Evolutionary conservation across 208 protist species (phyloP).

Genomic region (Tetramitus jugosus): DNA sequence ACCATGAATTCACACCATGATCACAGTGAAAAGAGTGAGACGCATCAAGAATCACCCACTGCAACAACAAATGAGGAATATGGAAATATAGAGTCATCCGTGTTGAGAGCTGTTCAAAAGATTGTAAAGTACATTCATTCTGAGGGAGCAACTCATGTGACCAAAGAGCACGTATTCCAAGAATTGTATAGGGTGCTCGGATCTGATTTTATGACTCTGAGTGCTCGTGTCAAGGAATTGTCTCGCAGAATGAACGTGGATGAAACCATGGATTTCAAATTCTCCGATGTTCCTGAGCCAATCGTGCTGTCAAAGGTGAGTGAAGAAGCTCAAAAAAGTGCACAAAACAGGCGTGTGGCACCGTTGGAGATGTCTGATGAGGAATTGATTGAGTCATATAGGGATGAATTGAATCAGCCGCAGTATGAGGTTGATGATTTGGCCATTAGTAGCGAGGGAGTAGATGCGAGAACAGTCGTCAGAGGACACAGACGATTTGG

Average conservation of each 20-base stretch:
- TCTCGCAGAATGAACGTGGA: background rate
- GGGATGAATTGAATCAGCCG: no score
- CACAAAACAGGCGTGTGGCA: background rate
- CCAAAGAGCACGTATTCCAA: background rate
- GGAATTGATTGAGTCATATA: no score
- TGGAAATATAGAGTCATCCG: background rate
- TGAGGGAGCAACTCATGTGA: background rate
- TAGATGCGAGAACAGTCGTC: background rate
- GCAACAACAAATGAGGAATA: background rate
- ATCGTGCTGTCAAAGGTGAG: background rate
- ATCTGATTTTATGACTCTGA: background rate
- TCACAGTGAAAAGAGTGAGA: no score
- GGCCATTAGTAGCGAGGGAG: background rate
- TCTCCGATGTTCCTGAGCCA: background rate
- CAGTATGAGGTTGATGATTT: background rate
- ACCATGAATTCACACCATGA: no score
- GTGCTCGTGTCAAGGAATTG: background rate
- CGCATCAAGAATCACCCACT: no score
- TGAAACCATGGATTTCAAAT: background rate
- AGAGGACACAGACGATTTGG: conserved; percentile 20
- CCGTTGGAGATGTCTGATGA: no score
- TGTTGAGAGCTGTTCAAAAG: background rate
- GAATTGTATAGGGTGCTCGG: background rate
- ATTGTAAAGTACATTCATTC: background rate
- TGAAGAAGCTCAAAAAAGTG: background rate